These are phyloP conservation scores for Tuber indicum DNA, from an alignment of 495 filamentous ascomycete species.

Conservation along the genomic window DNA sequence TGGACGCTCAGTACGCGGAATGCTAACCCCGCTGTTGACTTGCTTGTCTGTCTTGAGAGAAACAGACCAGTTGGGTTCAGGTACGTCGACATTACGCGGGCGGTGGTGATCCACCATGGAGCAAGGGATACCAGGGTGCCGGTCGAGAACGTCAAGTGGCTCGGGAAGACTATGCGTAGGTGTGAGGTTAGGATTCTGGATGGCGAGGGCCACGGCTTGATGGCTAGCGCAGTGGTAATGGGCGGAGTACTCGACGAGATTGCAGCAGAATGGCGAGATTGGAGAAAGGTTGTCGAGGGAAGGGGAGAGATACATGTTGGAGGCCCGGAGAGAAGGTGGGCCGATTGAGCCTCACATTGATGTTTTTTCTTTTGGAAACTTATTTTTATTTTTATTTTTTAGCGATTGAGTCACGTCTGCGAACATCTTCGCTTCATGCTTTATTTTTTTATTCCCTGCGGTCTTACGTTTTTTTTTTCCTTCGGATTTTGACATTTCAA, in stretches of 20 bases:
- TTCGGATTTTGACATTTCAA: not conserved
- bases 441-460: not conserved
- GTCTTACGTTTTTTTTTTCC: not conserved
- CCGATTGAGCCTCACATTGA: slow-evolving; percentile 11
- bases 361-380: not conserved
- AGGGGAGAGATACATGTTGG: slow-evolving; percentile 39
- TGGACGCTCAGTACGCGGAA: slow-evolving; percentile 91
- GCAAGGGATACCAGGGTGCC: slow-evolving; percentile 86
- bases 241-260: slow-evolving; percentile 87
- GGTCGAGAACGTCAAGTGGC: slow-evolving; percentile 89
- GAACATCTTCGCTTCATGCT: not conserved
- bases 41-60: slow-evolving; percentile 87
- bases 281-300: slow-evolving; percentile 60
- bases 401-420: not conserved
- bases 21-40: slow-evolving; percentile 88
- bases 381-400: not conserved
- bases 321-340: slow-evolving; percentile 37
- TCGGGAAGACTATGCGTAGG: slow-evolving; percentile 84
- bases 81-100: slow-evolving; percentile 88
- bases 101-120: slow-evolving; percentile 90
- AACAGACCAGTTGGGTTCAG: slow-evolving; percentile 89
- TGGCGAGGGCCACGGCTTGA: slow-evolving; percentile 90
- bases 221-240: slow-evolving; percentile 94
- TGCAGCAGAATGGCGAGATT: slow-evolving; percentile 89
- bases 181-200: slow-evolving; percentile 88